These are phyloP conservation scores for Mycena leptocephala DNA, from an alignment of 768 basidiomycete genomes.

Conservation along the genomic window DNA sequence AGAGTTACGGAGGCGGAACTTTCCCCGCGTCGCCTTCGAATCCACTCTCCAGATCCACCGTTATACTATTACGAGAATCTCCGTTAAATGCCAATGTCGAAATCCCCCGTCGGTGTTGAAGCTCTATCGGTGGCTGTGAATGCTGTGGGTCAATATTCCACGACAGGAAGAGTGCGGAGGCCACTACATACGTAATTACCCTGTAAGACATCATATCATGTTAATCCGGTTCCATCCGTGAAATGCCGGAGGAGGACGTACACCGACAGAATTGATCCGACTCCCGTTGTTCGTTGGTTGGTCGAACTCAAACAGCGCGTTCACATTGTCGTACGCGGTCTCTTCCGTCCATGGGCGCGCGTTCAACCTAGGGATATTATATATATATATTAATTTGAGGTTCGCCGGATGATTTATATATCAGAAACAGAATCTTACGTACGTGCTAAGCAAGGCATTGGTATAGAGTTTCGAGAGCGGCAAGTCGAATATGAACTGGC, in stretches of 20 bases:
- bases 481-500: too few relatives aligned
- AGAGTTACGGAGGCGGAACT: too few relatives aligned
- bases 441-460: too few relatives aligned
- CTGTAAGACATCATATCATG: too few relatives aligned
- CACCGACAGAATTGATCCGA: too few relatives aligned
- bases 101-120: not conserved
- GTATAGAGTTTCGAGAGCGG: too few relatives aligned
- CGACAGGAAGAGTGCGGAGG: not conserved
- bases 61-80: conserved; percentile 4
- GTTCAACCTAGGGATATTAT: conserved; percentile 19
- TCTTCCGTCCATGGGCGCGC: conserved; percentile 20
- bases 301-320: too few relatives aligned
- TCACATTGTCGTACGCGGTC: not conserved
- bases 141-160: not conserved
- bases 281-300: too few relatives aligned
- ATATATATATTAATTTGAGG: not conserved
- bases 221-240: too few relatives aligned
- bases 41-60: conserved; percentile 5
- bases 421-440: too few relatives aligned
- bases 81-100: conserved; percentile 7
- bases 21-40: conserved; percentile 12
- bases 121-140: conserved; percentile 5
- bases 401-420: not conserved
- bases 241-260: too few relatives aligned
- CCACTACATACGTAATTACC: too few relatives aligned